Percentiles rank a stretch among this genome's conserved stretches.
Conservation (phyloP, 306 rosid genomes). For the Cercis canadensis region DNA sequence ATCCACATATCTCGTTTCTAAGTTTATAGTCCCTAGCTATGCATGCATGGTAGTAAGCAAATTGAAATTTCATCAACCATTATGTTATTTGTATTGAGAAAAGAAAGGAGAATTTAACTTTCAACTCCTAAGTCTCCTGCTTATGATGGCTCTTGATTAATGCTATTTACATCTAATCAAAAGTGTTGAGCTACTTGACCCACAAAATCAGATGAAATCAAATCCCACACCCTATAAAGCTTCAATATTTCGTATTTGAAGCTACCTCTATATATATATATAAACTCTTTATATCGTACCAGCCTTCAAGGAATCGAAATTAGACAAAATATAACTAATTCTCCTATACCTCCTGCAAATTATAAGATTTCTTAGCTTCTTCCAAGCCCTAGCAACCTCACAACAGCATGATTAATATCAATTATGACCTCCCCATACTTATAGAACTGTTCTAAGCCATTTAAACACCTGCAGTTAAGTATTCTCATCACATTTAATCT, state of each 20-base stretch:
- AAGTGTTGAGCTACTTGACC: background rate
- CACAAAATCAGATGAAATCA: background rate
- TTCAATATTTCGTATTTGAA: too few relatives aligned
- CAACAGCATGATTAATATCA: background rate
- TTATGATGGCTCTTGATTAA: background rate
- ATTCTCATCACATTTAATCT: background rate
- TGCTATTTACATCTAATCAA: too few relatives aligned
- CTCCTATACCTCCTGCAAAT: background rate
- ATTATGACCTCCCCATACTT: background rate
- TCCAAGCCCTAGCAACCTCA: background rate
- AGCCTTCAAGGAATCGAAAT: background rate
- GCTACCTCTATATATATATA: background rate
- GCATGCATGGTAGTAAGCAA: too few relatives aligned
- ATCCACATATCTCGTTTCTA: too few relatives aligned
- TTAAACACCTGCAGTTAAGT: background rate
- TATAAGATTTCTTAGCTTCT: background rate
- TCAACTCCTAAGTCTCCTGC: background rate
- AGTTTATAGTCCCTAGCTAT: too few relatives aligned
- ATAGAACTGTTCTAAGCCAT: background rate
- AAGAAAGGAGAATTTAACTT: background rate
- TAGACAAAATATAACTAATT: background rate
- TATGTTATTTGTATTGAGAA: too few relatives aligned
- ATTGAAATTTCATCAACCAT: too few relatives aligned
- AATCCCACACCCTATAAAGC: background rate
- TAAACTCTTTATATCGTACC: background rate